Percentiles rank a stretch among this genome's conserved stretches.
phyloP scores from a whole-genome alignment of 1,284 basidiomycete genomes.

The Ustilago hordei region DNA sequence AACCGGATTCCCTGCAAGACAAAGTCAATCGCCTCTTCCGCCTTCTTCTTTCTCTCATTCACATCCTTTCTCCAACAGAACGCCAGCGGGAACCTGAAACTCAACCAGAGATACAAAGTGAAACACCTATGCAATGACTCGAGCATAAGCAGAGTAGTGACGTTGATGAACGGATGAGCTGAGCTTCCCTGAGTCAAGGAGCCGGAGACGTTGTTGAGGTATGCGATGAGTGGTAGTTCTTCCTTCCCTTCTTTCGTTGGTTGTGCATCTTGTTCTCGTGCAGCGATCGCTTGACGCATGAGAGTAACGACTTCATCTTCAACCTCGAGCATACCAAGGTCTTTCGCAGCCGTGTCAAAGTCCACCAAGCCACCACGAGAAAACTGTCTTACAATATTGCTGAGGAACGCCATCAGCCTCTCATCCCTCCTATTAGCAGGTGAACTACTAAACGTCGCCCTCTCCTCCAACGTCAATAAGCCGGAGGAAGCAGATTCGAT shows the following conservation, averaged over 20 bases:
- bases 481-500: constrained; percentile 70
- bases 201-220: constrained; percentile 15
- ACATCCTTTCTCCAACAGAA: constrained; percentile 77
- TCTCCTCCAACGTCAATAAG: constrained; percentile 73
- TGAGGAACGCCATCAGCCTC: constrained; percentile 69
- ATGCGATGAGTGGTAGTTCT: constrained; percentile 29
- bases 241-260: constrained; percentile 4
- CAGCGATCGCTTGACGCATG: constrained; percentile 25
- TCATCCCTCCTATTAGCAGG: constrained; percentile 73
- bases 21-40: constrained; percentile 78
- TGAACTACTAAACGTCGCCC: constrained; percentile 71
- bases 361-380: constrained; percentile 69
- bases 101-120: constrained; percentile 88
- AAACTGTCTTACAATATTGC: constrained; percentile 70
- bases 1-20: constrained; percentile 67
- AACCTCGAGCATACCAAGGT: constrained; percentile 71
- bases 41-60: constrained; percentile 75
- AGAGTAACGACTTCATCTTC: constrained; percentile 31
- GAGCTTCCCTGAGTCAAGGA: constrained; percentile 9
- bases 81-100: constrained; percentile 79
- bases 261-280: neutral
- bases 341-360: constrained; percentile 69
- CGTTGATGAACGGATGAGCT: constrained; percentile 46
- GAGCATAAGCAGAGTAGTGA: constrained; percentile 72
- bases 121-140: constrained; percentile 86